Evolutionary conservation across 352 stramenopile species (phyloP).

Genomic region (Phytophthora pluvialis): DNA sequence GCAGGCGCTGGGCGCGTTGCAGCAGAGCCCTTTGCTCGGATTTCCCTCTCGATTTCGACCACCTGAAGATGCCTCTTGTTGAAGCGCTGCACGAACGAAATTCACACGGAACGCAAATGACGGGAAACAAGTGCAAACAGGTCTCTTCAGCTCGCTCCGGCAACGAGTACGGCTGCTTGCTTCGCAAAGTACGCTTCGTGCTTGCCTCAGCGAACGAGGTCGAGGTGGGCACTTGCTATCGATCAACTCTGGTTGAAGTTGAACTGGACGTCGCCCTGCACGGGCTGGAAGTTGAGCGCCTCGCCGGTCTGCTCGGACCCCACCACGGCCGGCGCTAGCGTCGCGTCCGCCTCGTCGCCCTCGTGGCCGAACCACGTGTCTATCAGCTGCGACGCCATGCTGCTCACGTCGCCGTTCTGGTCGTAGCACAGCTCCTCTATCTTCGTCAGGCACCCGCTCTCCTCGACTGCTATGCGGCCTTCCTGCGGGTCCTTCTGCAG

Average conservation of each 20-base stretch:
- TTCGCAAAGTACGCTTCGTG: constrained; percentile 13
- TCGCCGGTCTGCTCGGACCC: constrained; percentile 41
- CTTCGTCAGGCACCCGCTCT: constrained; percentile 77
- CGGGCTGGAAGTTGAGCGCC: constrained; percentile 75
- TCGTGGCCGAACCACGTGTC: constrained; percentile 83
- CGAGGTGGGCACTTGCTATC: constrained; percentile 3
- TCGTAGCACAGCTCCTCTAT: constrained; percentile 88
- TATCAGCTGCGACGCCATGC: constrained; percentile 76
- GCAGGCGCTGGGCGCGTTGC: background rate
- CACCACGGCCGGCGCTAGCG: constrained; percentile 61
- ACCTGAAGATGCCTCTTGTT: background rate
- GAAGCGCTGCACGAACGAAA: constrained; percentile 22
- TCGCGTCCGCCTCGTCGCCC: constrained; percentile 50
- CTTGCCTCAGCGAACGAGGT: background rate
- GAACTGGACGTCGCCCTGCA: constrained; percentile 71
- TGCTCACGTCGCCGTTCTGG: constrained; percentile 81
- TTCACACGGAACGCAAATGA: background rate
- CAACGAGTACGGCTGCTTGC: constrained; percentile 15
- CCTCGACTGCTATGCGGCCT: constrained; percentile 72
- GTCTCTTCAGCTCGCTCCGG: constrained; percentile 8
- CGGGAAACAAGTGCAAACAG: constrained; percentile 7
- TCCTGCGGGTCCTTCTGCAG: constrained; percentile 70
- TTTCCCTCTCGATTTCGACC: too few species aligned
- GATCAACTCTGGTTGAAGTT: constrained; percentile 62
- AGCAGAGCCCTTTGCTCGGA: too few species aligned